Conservation (phyloP, 176 grass and related monocot genomes). For the bread wheat (Triticum aestivum) region DNA sequence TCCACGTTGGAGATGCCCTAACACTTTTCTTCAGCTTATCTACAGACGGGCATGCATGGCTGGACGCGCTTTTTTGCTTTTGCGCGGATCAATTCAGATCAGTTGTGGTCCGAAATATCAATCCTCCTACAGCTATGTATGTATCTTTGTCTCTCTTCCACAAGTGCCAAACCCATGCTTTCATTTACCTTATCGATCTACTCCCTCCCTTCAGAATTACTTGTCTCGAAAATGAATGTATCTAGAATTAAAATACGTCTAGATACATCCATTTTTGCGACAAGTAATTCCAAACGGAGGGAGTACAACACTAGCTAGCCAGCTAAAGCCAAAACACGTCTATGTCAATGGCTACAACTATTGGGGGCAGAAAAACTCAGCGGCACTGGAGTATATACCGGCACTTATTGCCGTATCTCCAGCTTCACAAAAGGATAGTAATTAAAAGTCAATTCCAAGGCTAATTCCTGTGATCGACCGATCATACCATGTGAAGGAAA, state of each 20-base stretch:
- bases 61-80: neutral
- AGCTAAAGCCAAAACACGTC: neutral
- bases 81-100: neutral
- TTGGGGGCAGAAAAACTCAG: neutral
- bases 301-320: neutral
- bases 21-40: neutral
- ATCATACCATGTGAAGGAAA: neutral
- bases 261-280: too few species aligned
- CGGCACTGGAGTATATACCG: neutral
- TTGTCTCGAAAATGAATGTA: too few species aligned
- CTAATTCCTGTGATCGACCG: neutral
- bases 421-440: neutral
- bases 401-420: neutral
- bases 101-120: neutral
- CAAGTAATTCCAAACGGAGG: too few species aligned
- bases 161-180: neutral
- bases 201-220: too few species aligned
- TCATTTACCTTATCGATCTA: neutral
- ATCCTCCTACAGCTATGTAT: neutral
- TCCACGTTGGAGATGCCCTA: too few species aligned
- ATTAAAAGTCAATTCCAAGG: neutral
- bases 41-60: neutral
- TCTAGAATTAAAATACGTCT: too few species aligned
- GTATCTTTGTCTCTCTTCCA: neutral
- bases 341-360: neutral